phyloP scores from a whole-genome alignment of 306 rosid genomes.

The Ammopiptanthus mongolicus region DNA sequence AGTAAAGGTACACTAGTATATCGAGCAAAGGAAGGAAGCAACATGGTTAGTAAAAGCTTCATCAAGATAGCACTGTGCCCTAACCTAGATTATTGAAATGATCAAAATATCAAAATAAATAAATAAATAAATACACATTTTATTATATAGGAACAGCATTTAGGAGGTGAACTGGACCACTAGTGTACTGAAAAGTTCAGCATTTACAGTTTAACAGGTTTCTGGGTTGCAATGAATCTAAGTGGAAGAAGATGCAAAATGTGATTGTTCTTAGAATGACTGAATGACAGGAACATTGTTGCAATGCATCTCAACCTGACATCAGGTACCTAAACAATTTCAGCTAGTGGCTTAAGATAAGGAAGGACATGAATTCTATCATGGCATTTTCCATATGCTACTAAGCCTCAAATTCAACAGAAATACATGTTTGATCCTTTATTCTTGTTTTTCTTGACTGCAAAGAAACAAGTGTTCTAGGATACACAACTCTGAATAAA shows the following conservation, averaged over 20 bases:
- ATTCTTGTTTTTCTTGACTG: not conserved
- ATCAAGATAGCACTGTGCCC: not conserved
- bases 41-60: not conserved
- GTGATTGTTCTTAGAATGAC: not conserved
- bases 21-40: not conserved
- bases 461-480: not conserved
- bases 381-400: not conserved
- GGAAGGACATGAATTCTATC: not conserved
- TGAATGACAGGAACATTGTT: not conserved
- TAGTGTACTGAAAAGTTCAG: not conserved
- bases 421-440: not conserved
- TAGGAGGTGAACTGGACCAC: not conserved
- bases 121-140: too few relatives aligned
- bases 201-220: not conserved
- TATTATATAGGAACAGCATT: not conserved
- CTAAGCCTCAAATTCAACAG: not conserved
- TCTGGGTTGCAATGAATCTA: not conserved
- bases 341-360: not conserved
- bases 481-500: not conserved
- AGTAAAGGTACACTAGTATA: not conserved
- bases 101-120: not conserved
- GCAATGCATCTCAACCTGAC: not conserved
- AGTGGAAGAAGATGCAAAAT: not conserved
- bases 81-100: not conserved
- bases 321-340: not conserved